Evolutionary conservation across 306 rosid genomes (phyloP).

Genomic region (Prunus mira): DNA sequence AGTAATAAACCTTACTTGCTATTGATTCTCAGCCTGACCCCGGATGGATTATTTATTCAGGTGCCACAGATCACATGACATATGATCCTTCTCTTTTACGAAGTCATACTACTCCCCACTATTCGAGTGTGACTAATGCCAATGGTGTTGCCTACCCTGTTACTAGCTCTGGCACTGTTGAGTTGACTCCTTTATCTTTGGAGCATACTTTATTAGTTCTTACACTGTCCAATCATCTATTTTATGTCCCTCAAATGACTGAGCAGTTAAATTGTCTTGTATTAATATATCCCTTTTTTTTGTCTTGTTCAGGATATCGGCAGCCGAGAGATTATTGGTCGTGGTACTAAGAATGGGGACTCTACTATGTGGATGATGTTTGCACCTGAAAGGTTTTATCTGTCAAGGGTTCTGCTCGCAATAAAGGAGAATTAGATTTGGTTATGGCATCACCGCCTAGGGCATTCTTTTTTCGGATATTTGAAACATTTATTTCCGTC

Average conservation of each 20-base stretch:
- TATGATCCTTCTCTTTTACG: neutral
- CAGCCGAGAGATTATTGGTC: neutral
- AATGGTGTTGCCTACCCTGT: neutral
- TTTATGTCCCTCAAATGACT: neutral
- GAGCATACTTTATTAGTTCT: neutral
- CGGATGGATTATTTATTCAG: neutral
- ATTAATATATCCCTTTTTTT: neutral
- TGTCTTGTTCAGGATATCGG: neutral
- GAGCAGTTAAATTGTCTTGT: neutral
- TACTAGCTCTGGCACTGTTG: no score
- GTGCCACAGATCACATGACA: neutral
- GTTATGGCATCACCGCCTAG: neutral
- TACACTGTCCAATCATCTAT: neutral
- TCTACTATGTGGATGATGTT: neutral
- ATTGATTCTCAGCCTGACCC: neutral
- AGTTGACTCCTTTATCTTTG: neutral
- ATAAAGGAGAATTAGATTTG: neutral
- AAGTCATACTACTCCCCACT: neutral
- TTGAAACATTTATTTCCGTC: no score
- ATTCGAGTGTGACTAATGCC: neutral
- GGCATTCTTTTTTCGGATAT: neutral
- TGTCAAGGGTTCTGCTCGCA: neutral
- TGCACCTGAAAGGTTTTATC: no score
- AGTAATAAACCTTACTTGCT: neutral
- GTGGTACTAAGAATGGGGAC: neutral